Evolutionary conservation across 208 protist species (phyloP).

Genomic region (Jaenimonas drosophilae): DNA sequence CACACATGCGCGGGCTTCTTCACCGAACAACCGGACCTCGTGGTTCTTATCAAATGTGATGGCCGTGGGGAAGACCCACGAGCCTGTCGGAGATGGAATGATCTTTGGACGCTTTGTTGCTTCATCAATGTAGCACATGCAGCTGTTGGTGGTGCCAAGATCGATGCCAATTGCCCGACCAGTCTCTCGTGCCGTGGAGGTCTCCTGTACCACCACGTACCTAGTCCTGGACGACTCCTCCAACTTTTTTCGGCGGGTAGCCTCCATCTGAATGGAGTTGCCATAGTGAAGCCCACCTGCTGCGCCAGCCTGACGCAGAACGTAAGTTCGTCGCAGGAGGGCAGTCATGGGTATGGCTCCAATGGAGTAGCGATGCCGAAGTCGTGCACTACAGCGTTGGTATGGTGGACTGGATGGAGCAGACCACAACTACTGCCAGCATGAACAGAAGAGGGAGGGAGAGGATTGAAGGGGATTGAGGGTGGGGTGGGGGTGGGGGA

Average conservation of each 20-base stretch:
- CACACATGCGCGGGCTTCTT: constrained; percentile 81
- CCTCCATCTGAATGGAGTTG: constrained; percentile 73
- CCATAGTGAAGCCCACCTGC: too few species aligned
- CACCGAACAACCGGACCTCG: constrained; percentile 73
- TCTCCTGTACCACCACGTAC: constrained; percentile 75
- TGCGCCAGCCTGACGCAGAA: too few species aligned
- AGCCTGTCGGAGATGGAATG: constrained; percentile 85
- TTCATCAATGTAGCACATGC: constrained; percentile 88
- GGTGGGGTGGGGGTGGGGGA: too few species aligned
- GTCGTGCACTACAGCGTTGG: too few species aligned
- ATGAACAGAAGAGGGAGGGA: too few species aligned
- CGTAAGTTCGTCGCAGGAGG: too few species aligned
- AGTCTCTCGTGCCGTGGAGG: constrained; percentile 12
- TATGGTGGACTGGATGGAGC: too few species aligned
- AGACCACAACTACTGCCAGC: too few species aligned
- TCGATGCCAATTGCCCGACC: constrained; percentile 94
- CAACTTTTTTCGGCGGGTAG: constrained; percentile 55
- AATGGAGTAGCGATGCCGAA: too few species aligned
- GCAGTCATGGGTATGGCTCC: too few species aligned
- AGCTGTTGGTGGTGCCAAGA: constrained; percentile 98
- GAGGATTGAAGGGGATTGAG: too few species aligned
- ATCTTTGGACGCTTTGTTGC: constrained; percentile 71
- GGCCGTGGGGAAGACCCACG: constrained; percentile 87
- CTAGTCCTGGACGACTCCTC: constrained; percentile 45
- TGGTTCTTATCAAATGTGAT: constrained; percentile 90